phyloP scores from a whole-genome alignment of 495 filamentous ascomycete genomes.

The Aspergillus funiculosus region DNA sequence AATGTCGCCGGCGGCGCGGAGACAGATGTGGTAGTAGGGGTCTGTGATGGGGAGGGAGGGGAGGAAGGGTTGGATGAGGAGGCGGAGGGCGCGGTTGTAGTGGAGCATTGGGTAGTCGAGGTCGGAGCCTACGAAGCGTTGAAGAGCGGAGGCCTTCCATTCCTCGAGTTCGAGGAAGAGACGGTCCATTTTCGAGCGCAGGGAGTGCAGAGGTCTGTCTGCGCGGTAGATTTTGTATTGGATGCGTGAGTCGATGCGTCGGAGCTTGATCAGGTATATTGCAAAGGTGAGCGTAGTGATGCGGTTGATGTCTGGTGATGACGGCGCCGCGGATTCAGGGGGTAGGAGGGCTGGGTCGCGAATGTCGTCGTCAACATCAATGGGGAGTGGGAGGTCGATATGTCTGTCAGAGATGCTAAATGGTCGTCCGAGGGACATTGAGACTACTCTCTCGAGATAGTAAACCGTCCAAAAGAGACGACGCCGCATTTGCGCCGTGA shows the following conservation, averaged over 20 bases:
- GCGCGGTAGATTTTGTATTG: constrained; percentile 52
- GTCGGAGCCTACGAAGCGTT: constrained; percentile 34
- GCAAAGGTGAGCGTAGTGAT: constrained; percentile 44
- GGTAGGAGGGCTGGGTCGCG: constrained; percentile 38
- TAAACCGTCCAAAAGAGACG: constrained; percentile 52
- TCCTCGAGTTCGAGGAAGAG: constrained; percentile 47
- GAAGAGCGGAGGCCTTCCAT: constrained; percentile 43
- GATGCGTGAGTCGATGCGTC: constrained; percentile 48
- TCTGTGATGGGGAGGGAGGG: constrained; percentile 44
- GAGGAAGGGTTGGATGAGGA: constrained; percentile 49
- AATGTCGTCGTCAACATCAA: constrained; percentile 44
- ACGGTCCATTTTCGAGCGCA: constrained; percentile 45
- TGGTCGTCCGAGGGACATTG: constrained; percentile 47
- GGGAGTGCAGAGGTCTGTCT: constrained; percentile 40
- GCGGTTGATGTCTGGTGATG: constrained; percentile 25
- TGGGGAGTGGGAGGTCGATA: constrained; percentile 47
- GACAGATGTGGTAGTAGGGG: constrained; percentile 47
- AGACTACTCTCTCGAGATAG: constrained; percentile 46
- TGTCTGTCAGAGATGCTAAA: constrained; percentile 49
- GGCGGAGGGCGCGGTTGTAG: constrained; percentile 46
- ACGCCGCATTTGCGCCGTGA: constrained; percentile 44
- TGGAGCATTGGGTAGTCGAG: constrained; percentile 49
- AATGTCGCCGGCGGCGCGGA: constrained; percentile 46
- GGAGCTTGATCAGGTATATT: constrained; percentile 47
- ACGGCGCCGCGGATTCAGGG: constrained; percentile 19